phyloP scores from a whole-genome alignment of 345 rosid genomes.

The Salix caprea region DNA sequence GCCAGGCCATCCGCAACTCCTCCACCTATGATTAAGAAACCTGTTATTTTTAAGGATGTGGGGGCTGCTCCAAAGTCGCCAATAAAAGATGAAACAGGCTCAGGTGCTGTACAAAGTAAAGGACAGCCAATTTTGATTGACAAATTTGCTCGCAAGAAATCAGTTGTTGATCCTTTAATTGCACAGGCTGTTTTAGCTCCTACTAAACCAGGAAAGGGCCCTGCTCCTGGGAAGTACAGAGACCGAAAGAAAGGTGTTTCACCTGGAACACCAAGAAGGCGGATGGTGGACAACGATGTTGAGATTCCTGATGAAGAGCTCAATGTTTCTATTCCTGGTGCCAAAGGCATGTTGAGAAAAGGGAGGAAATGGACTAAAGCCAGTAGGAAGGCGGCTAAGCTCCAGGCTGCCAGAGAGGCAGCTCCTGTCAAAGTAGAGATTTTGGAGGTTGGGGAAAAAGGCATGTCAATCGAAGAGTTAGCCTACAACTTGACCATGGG shows the following conservation, averaged over 20 bases:
- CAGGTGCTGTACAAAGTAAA: slow-evolving; percentile 38
- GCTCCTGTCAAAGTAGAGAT: slow-evolving; percentile 97
- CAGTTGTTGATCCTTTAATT: slow-evolving; percentile 59
- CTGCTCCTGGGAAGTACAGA: slow-evolving; percentile 62
- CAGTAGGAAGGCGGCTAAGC: slow-evolving; percentile 83
- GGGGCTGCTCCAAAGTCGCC: slow-evolving; percentile 56
- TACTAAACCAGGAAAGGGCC: slow-evolving; percentile 66
- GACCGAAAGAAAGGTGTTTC: slow-evolving; percentile 62
- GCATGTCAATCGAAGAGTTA: slow-evolving; percentile 85
- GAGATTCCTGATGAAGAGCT: slow-evolving; percentile 70
- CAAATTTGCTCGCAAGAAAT: slow-evolving; percentile 80
- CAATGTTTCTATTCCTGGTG: slow-evolving; percentile 57
- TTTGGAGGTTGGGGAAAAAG: slow-evolving; percentile 84
- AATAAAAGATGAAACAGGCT: slow-evolving; percentile 36
- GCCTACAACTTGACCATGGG: slow-evolving; percentile 70
- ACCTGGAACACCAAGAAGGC: slow-evolving; percentile 54
- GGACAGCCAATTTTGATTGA: slow-evolving; percentile 87
- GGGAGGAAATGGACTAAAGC: slow-evolving; percentile 99
- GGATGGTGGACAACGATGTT: slow-evolving; percentile 41
- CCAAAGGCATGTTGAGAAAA: slow-evolving; percentile 46
- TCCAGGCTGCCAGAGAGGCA: slow-evolving; percentile 87
- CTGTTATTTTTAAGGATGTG: slow-evolving; percentile 69
- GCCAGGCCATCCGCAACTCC: slow-evolving; percentile 65
- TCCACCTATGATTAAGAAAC: slow-evolving; percentile 51
- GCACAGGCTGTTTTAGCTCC: slow-evolving; percentile 75